Base-by-base conservation (phyloP, 768 basidiomycete species). In the Hypsizygus marmoreus region DNA sequence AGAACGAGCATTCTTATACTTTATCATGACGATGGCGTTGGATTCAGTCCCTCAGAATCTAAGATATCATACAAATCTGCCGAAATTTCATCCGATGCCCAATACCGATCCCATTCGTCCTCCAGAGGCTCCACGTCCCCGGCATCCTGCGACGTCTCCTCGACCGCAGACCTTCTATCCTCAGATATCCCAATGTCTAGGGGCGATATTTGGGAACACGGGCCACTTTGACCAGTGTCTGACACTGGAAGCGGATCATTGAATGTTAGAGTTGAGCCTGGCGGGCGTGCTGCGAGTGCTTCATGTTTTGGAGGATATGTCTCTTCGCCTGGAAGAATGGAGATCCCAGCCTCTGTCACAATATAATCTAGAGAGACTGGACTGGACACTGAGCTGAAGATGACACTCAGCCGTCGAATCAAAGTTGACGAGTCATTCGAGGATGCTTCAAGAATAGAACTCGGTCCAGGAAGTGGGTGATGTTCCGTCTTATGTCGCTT, bases 281-380 rank as follows among this genome's bases (percentile, higher is more conserved):
- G n/a, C n/a, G n/a, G n/a, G n/a, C n/a, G n/a, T n/a, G n/a, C n/a
- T 7, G 47, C 39, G n/a, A 56, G 59, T 36, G 54, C 46, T 12
- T 39, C 32, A 26, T 32, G 20, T 25, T 25, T 13, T 13, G 31
- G 39, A 13, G 47, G 40, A 9, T 31, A 38, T 24, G 31, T 32
- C 16, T 53, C 51, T 13, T 53, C 60, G 11, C 57, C 60, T 17
- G 64, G 55, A 20, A 72, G 38, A 38, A 52, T 34, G 12, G 49
- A 56, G 55, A 94, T 68, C 6, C 91, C 93, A 16, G 71, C 65
- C 12, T 70, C 57, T 4, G 83, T 78, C 38, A 97, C 75, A 47
- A 91, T 72, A 52, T 86, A 95, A 61, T 97, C 91, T 45, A 89
- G 62, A 10, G 83, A 84, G 13, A 67, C 69, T 1, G 85, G 76